A percentile compares a stretch with the other conserved stretches of the same genome.
Conservation (phyloP, 352 stramenopile genomes). For the Chrysophaeum taylorii region DNA sequence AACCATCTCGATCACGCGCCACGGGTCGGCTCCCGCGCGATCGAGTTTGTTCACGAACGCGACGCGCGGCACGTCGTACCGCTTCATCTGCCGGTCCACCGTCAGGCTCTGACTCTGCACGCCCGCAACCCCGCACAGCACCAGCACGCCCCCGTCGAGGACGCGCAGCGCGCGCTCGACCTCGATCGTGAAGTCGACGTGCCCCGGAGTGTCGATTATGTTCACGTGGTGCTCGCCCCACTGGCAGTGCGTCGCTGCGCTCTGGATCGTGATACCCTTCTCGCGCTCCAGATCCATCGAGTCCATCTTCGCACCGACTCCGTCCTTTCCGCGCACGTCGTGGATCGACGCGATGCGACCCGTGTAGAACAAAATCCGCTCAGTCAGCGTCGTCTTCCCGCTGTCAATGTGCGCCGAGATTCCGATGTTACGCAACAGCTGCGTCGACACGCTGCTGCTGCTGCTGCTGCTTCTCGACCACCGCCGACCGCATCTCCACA, state of each 20-base stretch:
- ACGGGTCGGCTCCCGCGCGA: constrained; percentile 88
- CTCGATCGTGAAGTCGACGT: constrained; percentile 99
- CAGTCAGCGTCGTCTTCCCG: constrained; percentile 98
- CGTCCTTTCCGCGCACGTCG: constrained; percentile 90
- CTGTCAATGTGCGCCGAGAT: constrained; percentile 93
- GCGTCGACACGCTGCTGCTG: too few species aligned
- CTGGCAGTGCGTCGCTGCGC: constrained; percentile 87
- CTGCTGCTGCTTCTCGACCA: too few species aligned
- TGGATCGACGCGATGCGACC: constrained; percentile 88
- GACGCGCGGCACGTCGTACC: constrained; percentile 94
- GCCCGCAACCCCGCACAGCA: constrained; percentile 74
- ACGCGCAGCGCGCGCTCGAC: constrained; percentile 93
- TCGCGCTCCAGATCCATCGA: constrained; percentile 98
- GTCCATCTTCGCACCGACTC: constrained; percentile 98
- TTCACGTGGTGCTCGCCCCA: constrained; percentile 91
- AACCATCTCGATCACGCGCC: constrained; percentile 85
- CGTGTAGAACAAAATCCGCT: constrained; percentile 99
- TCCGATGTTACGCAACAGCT: constrained; percentile 67
- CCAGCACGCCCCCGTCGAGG: constrained; percentile 89
- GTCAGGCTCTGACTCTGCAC: constrained; percentile 97
- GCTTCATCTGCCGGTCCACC: constrained; percentile 98
- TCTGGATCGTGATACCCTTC: constrained; percentile 99
- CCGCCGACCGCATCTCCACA: too few species aligned
- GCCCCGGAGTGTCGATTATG: constrained; percentile 98
- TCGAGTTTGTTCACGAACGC: constrained; percentile 99